A percentile compares a stretch with the other conserved stretches of the same genome.
phyloP scores from a whole-genome alignment of 768 basidiomycete genomes.

The Boletus tomentosulus region DNA sequence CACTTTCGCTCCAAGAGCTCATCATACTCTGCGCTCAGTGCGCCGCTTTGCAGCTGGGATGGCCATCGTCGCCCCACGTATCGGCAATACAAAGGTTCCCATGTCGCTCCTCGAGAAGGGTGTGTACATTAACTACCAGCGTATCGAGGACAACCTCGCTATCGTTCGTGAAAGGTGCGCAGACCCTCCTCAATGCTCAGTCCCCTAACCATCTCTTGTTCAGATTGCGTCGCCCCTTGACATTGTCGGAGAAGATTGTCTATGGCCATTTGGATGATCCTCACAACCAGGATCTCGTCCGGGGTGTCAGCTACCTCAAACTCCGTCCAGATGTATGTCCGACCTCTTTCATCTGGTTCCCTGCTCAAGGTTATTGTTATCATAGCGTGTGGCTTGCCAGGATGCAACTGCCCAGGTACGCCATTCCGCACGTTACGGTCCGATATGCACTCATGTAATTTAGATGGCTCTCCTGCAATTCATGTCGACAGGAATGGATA shows the following conservation, averaged over 20 bases:
- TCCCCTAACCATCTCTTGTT: not conserved
- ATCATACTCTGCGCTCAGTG: slow-evolving; percentile 48
- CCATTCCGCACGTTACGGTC: slow-evolving; percentile 14
- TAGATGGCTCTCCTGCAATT: slow-evolving; percentile 99
- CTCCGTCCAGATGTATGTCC: slow-evolving; percentile 89
- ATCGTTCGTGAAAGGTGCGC: slow-evolving; percentile 85
- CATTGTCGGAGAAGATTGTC: slow-evolving; percentile 93
- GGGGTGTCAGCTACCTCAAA: slow-evolving; percentile 94
- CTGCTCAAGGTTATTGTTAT: slow-evolving; percentile 6
- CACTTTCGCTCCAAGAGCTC: slow-evolving; percentile 51
- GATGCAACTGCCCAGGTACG: slow-evolving; percentile 83
- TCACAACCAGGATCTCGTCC: slow-evolving; percentile 82
- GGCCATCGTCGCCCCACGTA: slow-evolving; percentile 77
- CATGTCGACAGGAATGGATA: slow-evolving; percentile 99
- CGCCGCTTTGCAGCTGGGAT: slow-evolving; percentile 60
- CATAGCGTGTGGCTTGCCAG: slow-evolving; percentile 82
- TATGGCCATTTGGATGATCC: slow-evolving; percentile 98
- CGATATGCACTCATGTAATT: slow-evolving; percentile 24
- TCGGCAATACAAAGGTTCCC: slow-evolving; percentile 85
- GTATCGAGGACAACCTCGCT: slow-evolving; percentile 95
- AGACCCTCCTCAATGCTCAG: not conserved
- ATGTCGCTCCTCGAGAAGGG: slow-evolving; percentile 84
- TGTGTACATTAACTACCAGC: slow-evolving; percentile 90
- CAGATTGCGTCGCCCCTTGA: slow-evolving; percentile 86
- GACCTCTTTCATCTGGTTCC: not conserved